Conservation (phyloP, 768 basidiomycete species). For the Dentipellis sp. region DNA sequence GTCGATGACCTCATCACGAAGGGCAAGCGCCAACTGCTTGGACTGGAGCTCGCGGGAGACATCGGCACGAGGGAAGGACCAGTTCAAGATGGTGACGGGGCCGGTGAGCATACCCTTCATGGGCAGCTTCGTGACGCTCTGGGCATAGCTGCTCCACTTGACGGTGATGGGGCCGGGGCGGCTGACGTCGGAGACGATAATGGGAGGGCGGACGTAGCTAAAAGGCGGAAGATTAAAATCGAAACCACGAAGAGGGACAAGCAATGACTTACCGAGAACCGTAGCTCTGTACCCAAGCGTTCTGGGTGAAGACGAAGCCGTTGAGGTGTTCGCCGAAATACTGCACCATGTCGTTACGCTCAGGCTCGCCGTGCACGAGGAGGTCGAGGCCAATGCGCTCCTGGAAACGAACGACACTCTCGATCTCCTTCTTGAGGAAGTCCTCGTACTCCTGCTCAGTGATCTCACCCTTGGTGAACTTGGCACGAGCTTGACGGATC, state of each 20-base stretch:
- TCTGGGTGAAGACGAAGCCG: slow-evolving; percentile 97
- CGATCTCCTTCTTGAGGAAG: slow-evolving; percentile 98
- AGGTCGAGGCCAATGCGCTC: slow-evolving; percentile 94
- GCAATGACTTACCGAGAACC: slow-evolving; percentile 72
- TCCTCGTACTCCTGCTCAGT: slow-evolving; percentile 83
- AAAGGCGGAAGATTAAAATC: slow-evolving; percentile 3
- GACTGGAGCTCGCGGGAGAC: slow-evolving; percentile 94
- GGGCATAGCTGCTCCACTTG: slow-evolving; percentile 93
- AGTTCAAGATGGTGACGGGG: slow-evolving; percentile 98
- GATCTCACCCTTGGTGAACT: slow-evolving; percentile 86
- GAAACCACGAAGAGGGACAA: not conserved
- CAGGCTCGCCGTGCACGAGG: slow-evolving; percentile 97
- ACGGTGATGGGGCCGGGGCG: slow-evolving; percentile 92
- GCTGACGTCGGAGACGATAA: slow-evolving; percentile 96
- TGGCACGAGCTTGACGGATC: slow-evolving; percentile 94
- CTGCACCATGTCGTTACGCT: slow-evolving; percentile 99
- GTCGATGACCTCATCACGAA: slow-evolving; percentile 97
- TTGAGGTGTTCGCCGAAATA: slow-evolving; percentile 96
- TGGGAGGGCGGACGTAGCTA: slow-evolving; percentile 95
- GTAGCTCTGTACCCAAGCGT: slow-evolving; percentile 99
- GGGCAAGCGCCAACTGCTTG: slow-evolving; percentile 94
- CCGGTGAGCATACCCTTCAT: slow-evolving; percentile 99
- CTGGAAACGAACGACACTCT: slow-evolving; percentile 91
- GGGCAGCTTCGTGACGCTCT: slow-evolving; percentile 84
- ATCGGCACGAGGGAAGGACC: slow-evolving; percentile 99